Conservation (phyloP, 2,329 filamentous ascomycete species). For the Apiospora koreana region DNA sequence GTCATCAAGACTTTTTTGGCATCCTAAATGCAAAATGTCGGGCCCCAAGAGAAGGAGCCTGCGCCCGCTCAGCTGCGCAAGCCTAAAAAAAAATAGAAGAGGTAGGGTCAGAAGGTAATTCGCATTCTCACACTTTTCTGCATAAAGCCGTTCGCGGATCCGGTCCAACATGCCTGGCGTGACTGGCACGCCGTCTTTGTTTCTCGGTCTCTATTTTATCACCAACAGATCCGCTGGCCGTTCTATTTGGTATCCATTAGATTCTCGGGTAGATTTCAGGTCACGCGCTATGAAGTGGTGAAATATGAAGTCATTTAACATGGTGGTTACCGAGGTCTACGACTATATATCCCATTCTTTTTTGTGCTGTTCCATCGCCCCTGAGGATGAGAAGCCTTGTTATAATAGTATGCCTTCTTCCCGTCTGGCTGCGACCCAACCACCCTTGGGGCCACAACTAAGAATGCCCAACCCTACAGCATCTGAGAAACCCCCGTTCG, state of each 20-base stretch:
- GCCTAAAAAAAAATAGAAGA: constrained; percentile 22
- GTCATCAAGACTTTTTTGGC: constrained; percentile 12
- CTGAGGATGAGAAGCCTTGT: neutral
- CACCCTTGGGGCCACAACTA: neutral
- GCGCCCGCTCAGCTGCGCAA: constrained; percentile 28
- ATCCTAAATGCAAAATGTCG: constrained; percentile 28
- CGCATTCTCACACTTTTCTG: constrained; percentile 20
- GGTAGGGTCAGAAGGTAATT: constrained; percentile 23
- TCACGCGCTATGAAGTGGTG: constrained; percentile 30
- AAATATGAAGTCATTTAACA: constrained; percentile 8
- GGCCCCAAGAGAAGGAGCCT: constrained; percentile 22
- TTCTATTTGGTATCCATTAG: constrained; percentile 25
- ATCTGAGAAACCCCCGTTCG: constrained; percentile 34
- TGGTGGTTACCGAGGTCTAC: constrained; percentile 6
- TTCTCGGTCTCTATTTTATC: constrained; percentile 17
- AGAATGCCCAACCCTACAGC: constrained; percentile 20
- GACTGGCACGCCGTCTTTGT: constrained; percentile 20
- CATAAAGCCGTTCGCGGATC: constrained; percentile 30
- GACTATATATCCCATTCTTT: constrained; percentile 9
- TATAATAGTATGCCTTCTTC: neutral
- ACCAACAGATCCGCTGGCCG: constrained; percentile 30
- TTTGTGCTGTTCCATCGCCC: neutral
- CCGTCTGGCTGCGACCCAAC: neutral
- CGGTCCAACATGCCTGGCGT: constrained; percentile 16
- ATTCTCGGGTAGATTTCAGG: neutral